phyloP scores from a whole-genome alignment of 257 asterid genomes.

The Dorcoceras hygrometricum region DNA sequence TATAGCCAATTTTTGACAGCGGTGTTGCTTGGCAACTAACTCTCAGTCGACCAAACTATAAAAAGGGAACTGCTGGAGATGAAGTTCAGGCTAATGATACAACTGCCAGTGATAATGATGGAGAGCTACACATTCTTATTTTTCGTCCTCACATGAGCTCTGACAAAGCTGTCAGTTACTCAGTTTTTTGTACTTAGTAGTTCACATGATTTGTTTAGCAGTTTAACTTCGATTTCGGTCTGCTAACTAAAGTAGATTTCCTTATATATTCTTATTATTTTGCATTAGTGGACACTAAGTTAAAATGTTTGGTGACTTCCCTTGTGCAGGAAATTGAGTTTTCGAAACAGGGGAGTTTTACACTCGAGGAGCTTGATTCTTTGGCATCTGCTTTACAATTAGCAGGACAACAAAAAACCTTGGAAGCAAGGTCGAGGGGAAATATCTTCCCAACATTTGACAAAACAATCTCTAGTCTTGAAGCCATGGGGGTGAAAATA shows the following conservation, averaged over 20 bases:
- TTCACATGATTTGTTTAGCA: slow-evolving; percentile 12
- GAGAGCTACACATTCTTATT: slow-evolving; percentile 69
- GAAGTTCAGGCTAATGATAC: slow-evolving; percentile 37
- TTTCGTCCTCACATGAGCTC: slow-evolving; percentile 82
- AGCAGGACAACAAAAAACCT: slow-evolving; percentile 57
- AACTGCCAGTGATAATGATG: slow-evolving; percentile 36
- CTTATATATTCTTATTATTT: too few species aligned
- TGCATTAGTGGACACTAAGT: slow-evolving; percentile 5
- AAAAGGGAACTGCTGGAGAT: slow-evolving; percentile 37
- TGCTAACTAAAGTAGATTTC: not conserved
- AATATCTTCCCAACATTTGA: slow-evolving; percentile 44
- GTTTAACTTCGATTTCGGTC: slow-evolving; percentile 2
- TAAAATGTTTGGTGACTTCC: slow-evolving; percentile 21
- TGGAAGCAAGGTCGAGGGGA: slow-evolving; percentile 40
- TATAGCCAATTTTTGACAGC: slow-evolving; percentile 41
- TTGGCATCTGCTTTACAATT: slow-evolving; percentile 60
- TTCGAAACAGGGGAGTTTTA: slow-evolving; percentile 76
- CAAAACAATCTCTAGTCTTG: slow-evolving; percentile 62
- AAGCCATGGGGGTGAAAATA: slow-evolving; percentile 82
- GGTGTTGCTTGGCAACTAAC: slow-evolving; percentile 96
- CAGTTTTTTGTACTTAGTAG: slow-evolving; percentile 35
- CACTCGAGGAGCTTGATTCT: slow-evolving; percentile 81
- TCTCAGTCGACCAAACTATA: slow-evolving; percentile 56
- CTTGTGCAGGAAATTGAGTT: slow-evolving; percentile 78
- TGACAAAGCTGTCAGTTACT: slow-evolving; percentile 77